Base-by-base conservation (phyloP, 2,329 filamentous ascomycete species). In the Fusarium irregulare region DNA sequence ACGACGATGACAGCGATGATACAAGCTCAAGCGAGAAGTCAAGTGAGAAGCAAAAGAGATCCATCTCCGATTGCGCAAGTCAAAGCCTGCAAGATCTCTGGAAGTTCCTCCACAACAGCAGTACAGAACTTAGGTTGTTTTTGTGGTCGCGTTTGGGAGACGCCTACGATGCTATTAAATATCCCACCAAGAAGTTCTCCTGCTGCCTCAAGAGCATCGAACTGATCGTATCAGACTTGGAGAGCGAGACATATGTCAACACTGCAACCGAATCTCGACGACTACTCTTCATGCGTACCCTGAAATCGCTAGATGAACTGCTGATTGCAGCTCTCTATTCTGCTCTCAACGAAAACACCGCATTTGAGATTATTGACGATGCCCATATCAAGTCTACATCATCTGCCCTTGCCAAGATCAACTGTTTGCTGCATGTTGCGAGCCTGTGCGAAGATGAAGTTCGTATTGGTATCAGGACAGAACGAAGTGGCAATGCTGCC, bases 121-220 rank as follows among this genome's bases (percentile, higher is more conserved):
- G 91, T 75, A 92, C 94, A 2, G 93, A 94, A 56, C 83, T 98
- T 53, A 90, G 93, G 37, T 83, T 98, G 2, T 94, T 96, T 69
- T 84, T 99, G 3, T 99, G 96, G 96, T 91, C 92, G 66, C 90
- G 93, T 53, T 86, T 99, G n/a, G 91, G 93, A 40, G 92, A 96
- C 69, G 95, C 96, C 1, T 99, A 99, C 75, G 87, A 90, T 55
- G 88, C 87, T 10, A 97, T 99, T 65, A 88, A 92, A 10, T 97
- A 98, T 74, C 83, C 88, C 1, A 94, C 95, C 0, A 98, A 97
- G 78, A 90, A 96, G 16, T 89, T 98, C 30, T 97, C 93, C 1
- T 98, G 94, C 79, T 88, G 93, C 64, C 83, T 99, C 30, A 91
- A 92, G 72, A 93, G 92, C 71, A 93, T 98, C 49, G 93, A 97